These are phyloP conservation scores for Fusarium tanahbumbuense DNA, from an alignment of 2,329 filamentous ascomycete genomes.

Conservation along the genomic window DNA sequence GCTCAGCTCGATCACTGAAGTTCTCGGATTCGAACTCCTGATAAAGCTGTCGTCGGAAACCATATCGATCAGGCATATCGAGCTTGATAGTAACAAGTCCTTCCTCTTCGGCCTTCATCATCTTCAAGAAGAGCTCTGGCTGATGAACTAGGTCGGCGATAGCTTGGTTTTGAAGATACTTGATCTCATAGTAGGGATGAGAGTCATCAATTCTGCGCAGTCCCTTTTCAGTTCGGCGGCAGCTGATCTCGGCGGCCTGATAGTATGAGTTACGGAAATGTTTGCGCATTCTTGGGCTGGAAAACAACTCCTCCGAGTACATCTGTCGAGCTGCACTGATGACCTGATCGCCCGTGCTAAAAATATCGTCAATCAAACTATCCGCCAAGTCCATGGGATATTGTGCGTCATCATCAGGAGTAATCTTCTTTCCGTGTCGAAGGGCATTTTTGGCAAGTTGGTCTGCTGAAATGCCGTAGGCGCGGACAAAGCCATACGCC, in stretches of 20 bases:
- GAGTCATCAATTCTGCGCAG: constrained; percentile 93
- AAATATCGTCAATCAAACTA: constrained; percentile 76
- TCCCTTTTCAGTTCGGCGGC: constrained; percentile 92
- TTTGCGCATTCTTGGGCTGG: constrained; percentile 89
- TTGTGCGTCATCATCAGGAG: constrained; percentile 84
- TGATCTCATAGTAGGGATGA: constrained; percentile 97
- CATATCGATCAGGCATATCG: constrained; percentile 77
- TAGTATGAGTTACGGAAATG: constrained; percentile 88
- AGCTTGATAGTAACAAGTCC: constrained; percentile 89
- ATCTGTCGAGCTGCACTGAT: constrained; percentile 84
- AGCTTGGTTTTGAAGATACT: constrained; percentile 92
- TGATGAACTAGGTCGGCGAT: constrained; percentile 82
- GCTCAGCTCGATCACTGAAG: constrained; percentile 92
- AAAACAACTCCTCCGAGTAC: constrained; percentile 90
- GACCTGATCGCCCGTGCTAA: constrained; percentile 79
- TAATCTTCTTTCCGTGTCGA: constrained; percentile 79
- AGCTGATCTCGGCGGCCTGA: constrained; percentile 84
- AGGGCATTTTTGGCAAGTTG: constrained; percentile 89
- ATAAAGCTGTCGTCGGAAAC: constrained; percentile 81
- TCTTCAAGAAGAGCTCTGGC: constrained; percentile 92
- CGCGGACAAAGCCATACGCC: constrained; percentile 84
- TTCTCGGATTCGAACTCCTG: constrained; percentile 93
- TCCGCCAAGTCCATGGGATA: constrained; percentile 91
- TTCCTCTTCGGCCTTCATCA: constrained; percentile 97
- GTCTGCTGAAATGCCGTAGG: constrained; percentile 90